These are phyloP conservation scores for Aspergillus indologenus DNA, from an alignment of 495 filamentous ascomycete genomes.

Conservation along the genomic window DNA sequence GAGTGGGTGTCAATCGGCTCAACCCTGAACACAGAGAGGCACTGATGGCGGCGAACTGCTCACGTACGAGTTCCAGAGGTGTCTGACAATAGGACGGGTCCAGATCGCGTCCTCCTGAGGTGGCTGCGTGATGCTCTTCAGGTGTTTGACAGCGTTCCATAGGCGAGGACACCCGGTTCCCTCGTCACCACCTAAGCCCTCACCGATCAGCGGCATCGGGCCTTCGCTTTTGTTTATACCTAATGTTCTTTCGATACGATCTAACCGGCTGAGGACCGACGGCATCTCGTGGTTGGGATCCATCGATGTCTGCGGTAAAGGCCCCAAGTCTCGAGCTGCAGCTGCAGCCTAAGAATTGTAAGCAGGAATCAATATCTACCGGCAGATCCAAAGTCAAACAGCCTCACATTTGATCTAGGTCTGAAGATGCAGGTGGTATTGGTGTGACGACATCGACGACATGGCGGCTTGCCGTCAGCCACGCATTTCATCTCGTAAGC, in stretches of 20 bases:
- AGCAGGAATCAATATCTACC: background rate
- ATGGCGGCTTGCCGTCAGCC: conserved; percentile 35
- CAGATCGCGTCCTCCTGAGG: conserved; percentile 30
- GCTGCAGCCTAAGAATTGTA: conserved; percentile 26
- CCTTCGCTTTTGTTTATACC: conserved; percentile 24
- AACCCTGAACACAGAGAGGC: background rate
- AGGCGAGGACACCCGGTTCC: conserved; percentile 23
- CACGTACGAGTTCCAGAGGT: conserved; percentile 37
- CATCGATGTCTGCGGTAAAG: background rate
- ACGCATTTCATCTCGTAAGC: conserved; percentile 39
- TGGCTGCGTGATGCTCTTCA: conserved; percentile 29
- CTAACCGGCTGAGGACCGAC: conserved; percentile 31
- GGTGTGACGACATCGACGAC: conserved; percentile 34
- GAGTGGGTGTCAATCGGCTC: background rate
- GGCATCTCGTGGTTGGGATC: conserved; percentile 20
- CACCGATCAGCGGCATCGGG: background rate
- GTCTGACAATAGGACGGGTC: conserved; percentile 30
- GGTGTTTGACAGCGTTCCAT: conserved; percentile 29
- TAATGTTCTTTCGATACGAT: conserved; percentile 36
- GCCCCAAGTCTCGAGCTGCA: conserved; percentile 24
- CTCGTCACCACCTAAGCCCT: conserved; percentile 14
- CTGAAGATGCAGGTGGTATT: conserved; percentile 38
- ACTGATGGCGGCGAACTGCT: background rate
- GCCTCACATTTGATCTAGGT: conserved; percentile 40
- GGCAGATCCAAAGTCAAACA: background rate